Conservation (phyloP, 495 filamentous ascomycete species). For the Hypoxylon crocopeplum region DNA sequence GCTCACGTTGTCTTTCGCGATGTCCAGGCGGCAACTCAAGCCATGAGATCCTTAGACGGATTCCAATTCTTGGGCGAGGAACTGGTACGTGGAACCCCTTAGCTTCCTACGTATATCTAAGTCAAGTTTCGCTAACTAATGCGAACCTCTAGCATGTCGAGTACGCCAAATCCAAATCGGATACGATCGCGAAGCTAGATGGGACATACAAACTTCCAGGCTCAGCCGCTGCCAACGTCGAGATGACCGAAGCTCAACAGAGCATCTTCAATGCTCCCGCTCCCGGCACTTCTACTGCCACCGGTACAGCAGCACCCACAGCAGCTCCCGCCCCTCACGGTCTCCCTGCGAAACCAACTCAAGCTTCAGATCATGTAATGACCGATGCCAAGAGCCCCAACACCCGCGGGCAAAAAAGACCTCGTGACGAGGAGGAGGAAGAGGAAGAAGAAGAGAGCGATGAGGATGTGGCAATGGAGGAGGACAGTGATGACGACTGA, state of each 20-base stretch:
- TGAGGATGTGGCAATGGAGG: slow-evolving; percentile 51
- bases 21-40: slow-evolving; percentile 83
- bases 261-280: slow-evolving; percentile 78
- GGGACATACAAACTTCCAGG: slow-evolving; percentile 80
- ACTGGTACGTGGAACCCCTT: slow-evolving; percentile 66
- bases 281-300: slow-evolving; percentile 51
- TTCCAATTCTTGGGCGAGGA: slow-evolving; percentile 87
- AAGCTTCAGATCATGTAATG: slow-evolving; percentile 49
- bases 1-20: slow-evolving; percentile 93
- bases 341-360: slow-evolving; percentile 48
- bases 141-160: slow-evolving; percentile 71
- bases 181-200: slow-evolving; percentile 86
- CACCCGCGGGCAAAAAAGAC: slow-evolving; percentile 66
- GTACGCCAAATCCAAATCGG: slow-evolving; percentile 86
- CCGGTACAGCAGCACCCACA: slow-evolving; percentile 40
- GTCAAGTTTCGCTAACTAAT: slow-evolving; percentile 31
- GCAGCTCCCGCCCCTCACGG: slow-evolving; percentile 49
- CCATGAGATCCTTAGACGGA: slow-evolving; percentile 85
- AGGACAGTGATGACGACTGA: slow-evolving; percentile 67
- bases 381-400: slow-evolving; percentile 52
- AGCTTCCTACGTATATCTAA: background rate
- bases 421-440: slow-evolving; percentile 72
- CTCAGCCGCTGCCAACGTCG: slow-evolving; percentile 58
- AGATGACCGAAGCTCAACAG: slow-evolving; percentile 78
- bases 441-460: slow-evolving; percentile 61